These are phyloP conservation scores for Mortierella hygrophila DNA, from an alignment of 192 early-diverging fungal species.

Conservation along the genomic window DNA sequence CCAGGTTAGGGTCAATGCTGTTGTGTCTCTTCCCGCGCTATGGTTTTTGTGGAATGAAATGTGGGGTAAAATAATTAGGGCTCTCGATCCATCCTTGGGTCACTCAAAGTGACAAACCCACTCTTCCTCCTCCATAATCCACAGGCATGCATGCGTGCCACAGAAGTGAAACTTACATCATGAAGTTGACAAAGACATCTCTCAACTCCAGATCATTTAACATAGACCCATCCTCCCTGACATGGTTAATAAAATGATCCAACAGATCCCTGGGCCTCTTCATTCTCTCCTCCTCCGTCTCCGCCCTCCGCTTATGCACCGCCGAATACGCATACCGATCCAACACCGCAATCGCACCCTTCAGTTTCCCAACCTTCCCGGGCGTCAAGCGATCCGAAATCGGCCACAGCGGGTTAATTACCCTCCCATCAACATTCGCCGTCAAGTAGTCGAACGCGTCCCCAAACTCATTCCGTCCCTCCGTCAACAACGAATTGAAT, in stretches of 20 bases:
- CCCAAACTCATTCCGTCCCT: conserved; percentile 49
- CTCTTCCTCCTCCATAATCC: neutral
- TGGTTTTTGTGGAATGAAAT: neutral
- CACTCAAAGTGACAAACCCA: no score
- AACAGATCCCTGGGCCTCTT: conserved; percentile 49
- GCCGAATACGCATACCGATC: conserved; percentile 44
- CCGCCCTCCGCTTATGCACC: conserved; percentile 26
- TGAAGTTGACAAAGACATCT: conserved; percentile 58
- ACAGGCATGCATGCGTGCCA: neutral
- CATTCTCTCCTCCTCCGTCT: conserved; percentile 18
- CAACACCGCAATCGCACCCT: conserved; percentile 19
- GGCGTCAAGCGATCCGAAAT: conserved; percentile 38
- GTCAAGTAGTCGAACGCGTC: conserved; percentile 66
- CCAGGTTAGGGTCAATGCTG: conserved; percentile 44
- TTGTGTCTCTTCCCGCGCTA: conserved; percentile 59
- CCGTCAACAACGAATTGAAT: conserved; percentile 21
- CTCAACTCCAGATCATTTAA: conserved; percentile 57
- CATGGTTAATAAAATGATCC: conserved; percentile 59
- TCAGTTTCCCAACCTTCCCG: conserved; percentile 12
- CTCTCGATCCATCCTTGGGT: neutral
- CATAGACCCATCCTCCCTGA: conserved; percentile 50
- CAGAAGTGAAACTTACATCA: conserved; percentile 33
- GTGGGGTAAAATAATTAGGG: neutral
- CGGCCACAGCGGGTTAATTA: conserved; percentile 47
- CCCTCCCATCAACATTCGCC: conserved; percentile 22